Evolutionary conservation across 805 yeast species (phyloP).

Genomic region (Ogataea degrootiae): DNA sequence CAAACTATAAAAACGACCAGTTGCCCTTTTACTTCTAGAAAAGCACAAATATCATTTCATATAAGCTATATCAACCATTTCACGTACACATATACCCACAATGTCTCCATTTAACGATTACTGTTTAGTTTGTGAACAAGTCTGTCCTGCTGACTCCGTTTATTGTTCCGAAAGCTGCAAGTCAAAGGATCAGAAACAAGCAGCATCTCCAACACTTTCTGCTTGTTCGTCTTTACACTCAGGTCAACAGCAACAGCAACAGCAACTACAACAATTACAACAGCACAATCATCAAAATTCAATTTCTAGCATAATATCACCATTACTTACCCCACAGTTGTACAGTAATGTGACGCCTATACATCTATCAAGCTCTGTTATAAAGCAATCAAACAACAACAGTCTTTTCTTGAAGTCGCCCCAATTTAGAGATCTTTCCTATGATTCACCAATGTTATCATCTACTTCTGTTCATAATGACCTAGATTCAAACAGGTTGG

Average conservation of each 20-base stretch:
- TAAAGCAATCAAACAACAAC: neutral
- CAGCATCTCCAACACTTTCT: slow-evolving; percentile 22
- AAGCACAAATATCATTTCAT: neutral
- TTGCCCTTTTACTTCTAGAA: neutral
- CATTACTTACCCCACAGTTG: slow-evolving; percentile 27
- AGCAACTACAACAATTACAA: slow-evolving; percentile 4
- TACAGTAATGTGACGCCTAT: neutral
- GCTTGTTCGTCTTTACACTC: slow-evolving; percentile 18
- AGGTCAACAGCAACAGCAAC: slow-evolving; percentile 1
- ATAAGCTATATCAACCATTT: neutral
- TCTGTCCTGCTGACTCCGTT: slow-evolving; percentile 27
- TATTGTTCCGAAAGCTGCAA: slow-evolving; percentile 32
- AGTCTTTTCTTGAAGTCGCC: slow-evolving; percentile 18
- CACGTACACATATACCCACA: neutral
- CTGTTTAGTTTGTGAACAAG: slow-evolving; percentile 33
- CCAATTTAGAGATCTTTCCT: slow-evolving; percentile 21
- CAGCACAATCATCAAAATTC: slow-evolving; percentile 5
- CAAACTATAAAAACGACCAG: neutral
- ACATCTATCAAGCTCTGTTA: neutral
- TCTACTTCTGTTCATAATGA: slow-evolving; percentile 17
- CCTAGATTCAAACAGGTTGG: slow-evolving; percentile 28
- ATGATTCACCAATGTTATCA: slow-evolving; percentile 29
- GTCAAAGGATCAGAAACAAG: slow-evolving; percentile 19
- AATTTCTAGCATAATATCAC: slow-evolving; percentile 23
- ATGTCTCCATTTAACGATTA: slow-evolving; percentile 40